These are phyloP conservation scores for Cryphonectria naterciae DNA, from an alignment of 2,329 filamentous ascomycete genomes.

Conservation along the genomic window DNA sequence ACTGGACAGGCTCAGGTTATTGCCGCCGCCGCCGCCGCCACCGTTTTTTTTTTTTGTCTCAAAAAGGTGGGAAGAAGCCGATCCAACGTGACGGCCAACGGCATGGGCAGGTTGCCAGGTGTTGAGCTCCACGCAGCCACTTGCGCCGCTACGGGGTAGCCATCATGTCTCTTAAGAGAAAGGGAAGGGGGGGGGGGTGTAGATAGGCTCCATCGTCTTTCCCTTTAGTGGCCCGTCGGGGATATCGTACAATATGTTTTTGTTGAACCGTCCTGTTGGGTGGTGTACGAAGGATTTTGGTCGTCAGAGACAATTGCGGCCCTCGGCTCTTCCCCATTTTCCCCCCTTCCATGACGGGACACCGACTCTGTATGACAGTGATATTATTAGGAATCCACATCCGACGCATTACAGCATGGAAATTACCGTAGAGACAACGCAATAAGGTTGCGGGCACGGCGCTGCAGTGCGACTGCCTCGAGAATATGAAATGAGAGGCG, in stretches of 20 bases:
- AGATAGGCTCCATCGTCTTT: neutral
- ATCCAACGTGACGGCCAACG: slow-evolving; percentile 4
- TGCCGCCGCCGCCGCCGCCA: neutral
- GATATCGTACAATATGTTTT: neutral
- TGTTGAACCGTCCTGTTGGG: neutral
- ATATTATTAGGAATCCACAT: slow-evolving; percentile 14
- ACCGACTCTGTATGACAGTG: slow-evolving; percentile 5
- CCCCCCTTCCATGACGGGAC: neutral
- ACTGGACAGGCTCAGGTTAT: neutral
- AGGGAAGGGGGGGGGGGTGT: neutral
- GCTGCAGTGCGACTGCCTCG: slow-evolving; percentile 20
- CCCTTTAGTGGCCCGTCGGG: neutral
- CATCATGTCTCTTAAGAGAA: neutral
- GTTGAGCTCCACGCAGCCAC: neutral
- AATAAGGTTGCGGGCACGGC: slow-evolving; percentile 7
- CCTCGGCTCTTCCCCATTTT: neutral
- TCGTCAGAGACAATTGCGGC: neutral
- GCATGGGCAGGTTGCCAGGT: neutral
- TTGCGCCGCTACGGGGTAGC: neutral
- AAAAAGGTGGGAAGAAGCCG: neutral
- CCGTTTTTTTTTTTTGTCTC: neutral
- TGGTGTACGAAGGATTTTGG: neutral
- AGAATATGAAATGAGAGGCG: slow-evolving; percentile 6
- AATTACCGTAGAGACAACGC: slow-evolving; percentile 10
- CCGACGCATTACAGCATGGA: slow-evolving; percentile 18